phyloP scores from a whole-genome alignment of 495 filamentous ascomycete species.

The Trichocladium uniseriatum region DNA sequence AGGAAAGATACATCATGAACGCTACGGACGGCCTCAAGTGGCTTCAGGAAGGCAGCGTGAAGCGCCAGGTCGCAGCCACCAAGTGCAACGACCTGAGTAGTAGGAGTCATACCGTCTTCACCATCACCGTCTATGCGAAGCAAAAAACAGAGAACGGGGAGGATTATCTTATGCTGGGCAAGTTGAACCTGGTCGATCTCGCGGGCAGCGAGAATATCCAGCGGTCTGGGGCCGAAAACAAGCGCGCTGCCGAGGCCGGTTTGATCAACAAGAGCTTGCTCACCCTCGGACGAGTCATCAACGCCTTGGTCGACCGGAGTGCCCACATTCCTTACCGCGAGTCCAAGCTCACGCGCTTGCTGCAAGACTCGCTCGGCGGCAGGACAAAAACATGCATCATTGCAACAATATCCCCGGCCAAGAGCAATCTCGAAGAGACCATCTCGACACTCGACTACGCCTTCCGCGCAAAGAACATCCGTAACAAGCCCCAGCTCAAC shows the following conservation, averaged over 20 bases:
- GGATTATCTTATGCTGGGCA: constrained; percentile 86
- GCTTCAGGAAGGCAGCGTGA: constrained; percentile 82
- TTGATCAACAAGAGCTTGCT: constrained; percentile 97
- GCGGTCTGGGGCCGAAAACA: constrained; percentile 92
- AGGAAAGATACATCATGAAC: constrained; percentile 82
- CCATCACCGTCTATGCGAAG: constrained; percentile 82
- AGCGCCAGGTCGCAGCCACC: constrained; percentile 90
- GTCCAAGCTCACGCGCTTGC: constrained; percentile 86
- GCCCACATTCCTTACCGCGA: constrained; percentile 93
- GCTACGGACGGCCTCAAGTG: constrained; percentile 78
- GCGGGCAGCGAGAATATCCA: constrained; percentile 97
- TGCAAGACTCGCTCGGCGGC: constrained; percentile 94
- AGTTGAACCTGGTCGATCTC: constrained; percentile 91
- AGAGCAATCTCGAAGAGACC: constrained; percentile 92
- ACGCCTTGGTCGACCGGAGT: constrained; percentile 86
- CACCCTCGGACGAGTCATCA: constrained; percentile 93
- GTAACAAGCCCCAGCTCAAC: constrained; percentile 94
- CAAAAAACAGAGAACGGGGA: constrained; percentile 66
- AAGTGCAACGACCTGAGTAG: constrained; percentile 98
- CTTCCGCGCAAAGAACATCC: constrained; percentile 94
- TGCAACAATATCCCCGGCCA: constrained; percentile 87
- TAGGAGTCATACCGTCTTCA: constrained; percentile 93
- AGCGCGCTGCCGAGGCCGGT: constrained; percentile 88
- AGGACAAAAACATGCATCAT: constrained; percentile 98
- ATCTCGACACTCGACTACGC: constrained; percentile 97